These are phyloP conservation scores for Teratosphaeriaceae sp. DNA, from an alignment of 2,329 filamentous ascomycete genomes.

Conservation along the genomic window DNA sequence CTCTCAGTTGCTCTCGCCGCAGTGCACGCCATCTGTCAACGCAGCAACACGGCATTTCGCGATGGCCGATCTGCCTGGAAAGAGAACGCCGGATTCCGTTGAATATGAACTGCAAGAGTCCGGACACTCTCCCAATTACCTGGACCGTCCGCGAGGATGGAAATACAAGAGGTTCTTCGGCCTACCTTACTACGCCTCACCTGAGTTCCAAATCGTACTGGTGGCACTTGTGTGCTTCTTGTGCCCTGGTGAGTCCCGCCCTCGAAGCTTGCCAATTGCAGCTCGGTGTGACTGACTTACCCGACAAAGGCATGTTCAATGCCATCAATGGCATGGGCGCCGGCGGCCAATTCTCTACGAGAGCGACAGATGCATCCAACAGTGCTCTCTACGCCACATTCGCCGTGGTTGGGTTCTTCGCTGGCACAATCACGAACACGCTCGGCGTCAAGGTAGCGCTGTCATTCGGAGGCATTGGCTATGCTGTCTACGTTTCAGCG, in stretches of 20 bases:
- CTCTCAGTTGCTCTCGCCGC: too few relatives aligned
- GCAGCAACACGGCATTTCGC: too few relatives aligned
- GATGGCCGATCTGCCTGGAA: too few relatives aligned
- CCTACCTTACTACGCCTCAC: conserved; percentile 45
- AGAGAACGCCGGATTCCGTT: too few relatives aligned
- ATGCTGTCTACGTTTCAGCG: conserved; percentile 65
- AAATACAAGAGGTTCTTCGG: too few relatives aligned
- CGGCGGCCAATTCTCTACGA: conserved; percentile 41
- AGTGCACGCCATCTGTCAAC: too few relatives aligned
- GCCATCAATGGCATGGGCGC: conserved; percentile 46
- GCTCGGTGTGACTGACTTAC: too few relatives aligned
- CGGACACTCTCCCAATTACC: too few relatives aligned
- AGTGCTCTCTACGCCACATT: conserved; percentile 69
- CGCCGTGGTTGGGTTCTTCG: conserved; percentile 57
- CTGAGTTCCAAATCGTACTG: conserved; percentile 42
- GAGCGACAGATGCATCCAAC: conserved; percentile 56
- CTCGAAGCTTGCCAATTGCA: too few relatives aligned
- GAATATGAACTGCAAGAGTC: too few relatives aligned
- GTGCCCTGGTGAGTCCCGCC: too few relatives aligned
- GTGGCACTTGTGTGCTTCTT: conserved; percentile 49
- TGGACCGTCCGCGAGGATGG: too few relatives aligned
- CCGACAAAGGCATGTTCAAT: conserved; percentile 50
- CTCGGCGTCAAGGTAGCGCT: conserved; percentile 64
- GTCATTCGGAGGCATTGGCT: conserved; percentile 67
- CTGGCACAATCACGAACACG: conserved; percentile 68